A percentile compares a stretch with the other conserved stretches of the same genome.
Conservation (phyloP, 306 rosid genomes). For the Oxytropis ochrocephala region DNA sequence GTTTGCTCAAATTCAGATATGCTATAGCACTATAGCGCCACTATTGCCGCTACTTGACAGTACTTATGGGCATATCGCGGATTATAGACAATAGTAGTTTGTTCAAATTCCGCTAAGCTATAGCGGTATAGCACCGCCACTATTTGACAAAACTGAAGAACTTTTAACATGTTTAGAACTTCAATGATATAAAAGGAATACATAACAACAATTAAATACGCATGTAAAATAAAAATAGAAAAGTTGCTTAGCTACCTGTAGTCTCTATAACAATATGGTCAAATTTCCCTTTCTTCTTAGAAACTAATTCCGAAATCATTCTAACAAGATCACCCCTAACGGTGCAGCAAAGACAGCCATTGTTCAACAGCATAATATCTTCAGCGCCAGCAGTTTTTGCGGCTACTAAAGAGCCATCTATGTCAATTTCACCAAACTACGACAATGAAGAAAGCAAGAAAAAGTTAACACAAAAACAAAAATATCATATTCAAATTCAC, state of each 20-base stretch:
- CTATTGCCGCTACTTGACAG: no score
- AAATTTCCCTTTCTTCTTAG: constrained; percentile 74
- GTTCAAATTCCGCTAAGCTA: no score
- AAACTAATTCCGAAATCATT: constrained; percentile 78
- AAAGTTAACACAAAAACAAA: not conserved
- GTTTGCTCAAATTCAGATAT: no score
- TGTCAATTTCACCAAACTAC: constrained; percentile 90
- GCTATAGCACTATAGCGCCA: no score
- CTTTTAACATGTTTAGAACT: not conserved
- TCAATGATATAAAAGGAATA: not conserved
- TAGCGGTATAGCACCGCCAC: no score
- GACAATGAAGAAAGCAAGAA: not conserved
- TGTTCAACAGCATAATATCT: constrained; percentile 89
- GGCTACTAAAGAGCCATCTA: constrained; percentile 92
- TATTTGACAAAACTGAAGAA: no score
- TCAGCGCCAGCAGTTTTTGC: constrained; percentile 82
- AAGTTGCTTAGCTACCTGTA: constrained; percentile 45
- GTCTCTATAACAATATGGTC: constrained; percentile 95
- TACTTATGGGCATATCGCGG: no score
- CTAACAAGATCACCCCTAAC: constrained; percentile 95
- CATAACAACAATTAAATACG: not conserved
- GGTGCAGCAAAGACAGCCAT: constrained; percentile 97
- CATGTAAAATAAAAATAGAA: not conserved
- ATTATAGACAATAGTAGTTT: no score
- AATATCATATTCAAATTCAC: not conserved